phyloP scores from a whole-genome alignment of 768 basidiomycete species.

The Auricularia sp. region DNA sequence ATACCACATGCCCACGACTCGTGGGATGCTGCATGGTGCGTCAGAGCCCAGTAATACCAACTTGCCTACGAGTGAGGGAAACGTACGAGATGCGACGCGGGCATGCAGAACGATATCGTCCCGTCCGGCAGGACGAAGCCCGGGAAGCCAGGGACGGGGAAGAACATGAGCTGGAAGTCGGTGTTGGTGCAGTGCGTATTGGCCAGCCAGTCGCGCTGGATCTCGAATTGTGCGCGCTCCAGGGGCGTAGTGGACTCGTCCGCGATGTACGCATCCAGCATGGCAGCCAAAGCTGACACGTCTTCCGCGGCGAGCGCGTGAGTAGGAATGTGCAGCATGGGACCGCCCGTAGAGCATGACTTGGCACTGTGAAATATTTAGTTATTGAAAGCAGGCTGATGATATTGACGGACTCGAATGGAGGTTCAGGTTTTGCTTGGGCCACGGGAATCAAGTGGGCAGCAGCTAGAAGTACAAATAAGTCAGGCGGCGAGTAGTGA shows the following conservation, averaged over 20 bases:
- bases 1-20: slow-evolving; percentile 3
- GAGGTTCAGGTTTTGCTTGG: too few relatives aligned
- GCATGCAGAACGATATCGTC: not conserved
- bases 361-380: too few relatives aligned
- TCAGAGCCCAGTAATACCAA: not conserved
- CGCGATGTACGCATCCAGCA: not conserved
- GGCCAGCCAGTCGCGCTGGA: slow-evolving; percentile 6
- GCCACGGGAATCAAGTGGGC: too few relatives aligned
- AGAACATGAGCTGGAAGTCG: slow-evolving; percentile 4
- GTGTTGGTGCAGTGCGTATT: slow-evolving; percentile 1
- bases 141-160: not conserved
- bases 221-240: slow-evolving; percentile 3
- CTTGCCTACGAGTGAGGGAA: not conserved
- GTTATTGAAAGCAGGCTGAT: too few relatives aligned
- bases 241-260: slow-evolving; percentile 1
- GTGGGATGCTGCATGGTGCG: not conserved
- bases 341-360: not conserved
- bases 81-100: not conserved
- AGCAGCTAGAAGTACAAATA: too few relatives aligned
- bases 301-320: not conserved
- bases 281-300: not conserved
- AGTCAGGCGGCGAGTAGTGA: not conserved
- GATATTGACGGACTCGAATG: too few relatives aligned
- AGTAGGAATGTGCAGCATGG: not conserved
- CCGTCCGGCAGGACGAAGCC: not conserved